Conservation (phyloP, 495 filamentous ascomycete genomes). For the Chaetomium tenue region DNA sequence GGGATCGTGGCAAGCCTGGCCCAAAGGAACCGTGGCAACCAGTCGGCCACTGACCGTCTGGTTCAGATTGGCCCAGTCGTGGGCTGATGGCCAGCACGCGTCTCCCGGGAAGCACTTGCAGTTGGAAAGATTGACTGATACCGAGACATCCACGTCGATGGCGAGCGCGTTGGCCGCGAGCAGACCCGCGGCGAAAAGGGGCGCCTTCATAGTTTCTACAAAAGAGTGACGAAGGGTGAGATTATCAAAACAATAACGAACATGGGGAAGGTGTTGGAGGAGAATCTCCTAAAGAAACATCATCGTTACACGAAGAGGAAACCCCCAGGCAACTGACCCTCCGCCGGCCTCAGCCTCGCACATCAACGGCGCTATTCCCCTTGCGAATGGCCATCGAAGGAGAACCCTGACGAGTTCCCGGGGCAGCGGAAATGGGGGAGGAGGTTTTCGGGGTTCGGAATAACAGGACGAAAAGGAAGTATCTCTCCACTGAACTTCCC, state of each 20-base stretch:
- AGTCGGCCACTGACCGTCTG: slow-evolving; percentile 45
- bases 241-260: slow-evolving; percentile 7
- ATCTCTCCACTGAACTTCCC: background rate
- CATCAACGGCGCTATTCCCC: background rate
- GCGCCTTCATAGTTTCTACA: slow-evolving; percentile 25
- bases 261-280: background rate
- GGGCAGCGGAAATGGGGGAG: background rate
- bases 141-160: background rate
- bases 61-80: slow-evolving; percentile 48
- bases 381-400: background rate
- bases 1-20: slow-evolving; percentile 48
- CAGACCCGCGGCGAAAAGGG: slow-evolving; percentile 25
- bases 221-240: slow-evolving; percentile 6
- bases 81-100: slow-evolving; percentile 44
- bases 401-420: background rate
- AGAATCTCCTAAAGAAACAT: slow-evolving; percentile 12
- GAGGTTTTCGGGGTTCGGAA: background rate
- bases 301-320: background rate
- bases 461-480: background rate
- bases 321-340: background rate
- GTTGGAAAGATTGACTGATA: background rate
- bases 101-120: slow-evolving; percentile 58
- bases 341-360: background rate
- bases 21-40: slow-evolving; percentile 53
- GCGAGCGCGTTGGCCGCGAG: slow-evolving; percentile 24